These are phyloP conservation scores for Zasmidium citrigriseum DNA, from an alignment of 2,329 filamentous ascomycete species.

Conservation along the genomic window DNA sequence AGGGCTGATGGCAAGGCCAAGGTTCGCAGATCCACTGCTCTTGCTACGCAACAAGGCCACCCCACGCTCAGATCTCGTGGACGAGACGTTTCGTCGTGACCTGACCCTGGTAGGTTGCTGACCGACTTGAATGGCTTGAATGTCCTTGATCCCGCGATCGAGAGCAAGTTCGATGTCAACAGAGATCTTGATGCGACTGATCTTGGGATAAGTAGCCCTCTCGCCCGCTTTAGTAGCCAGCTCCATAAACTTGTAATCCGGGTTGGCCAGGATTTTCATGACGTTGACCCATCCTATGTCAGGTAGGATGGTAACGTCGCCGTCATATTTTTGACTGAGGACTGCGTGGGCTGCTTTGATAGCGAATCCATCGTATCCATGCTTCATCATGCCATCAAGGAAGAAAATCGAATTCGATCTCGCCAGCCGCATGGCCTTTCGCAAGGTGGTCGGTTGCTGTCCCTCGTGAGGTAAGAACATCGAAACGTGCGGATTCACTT, in stretches of 20 bases:
- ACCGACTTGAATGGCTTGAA: constrained; percentile 11
- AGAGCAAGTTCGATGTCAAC: constrained; percentile 86
- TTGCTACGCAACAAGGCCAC: constrained; percentile 7
- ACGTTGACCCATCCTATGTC: constrained; percentile 74
- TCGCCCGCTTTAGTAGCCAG: constrained; percentile 76
- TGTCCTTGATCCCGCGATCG: constrained; percentile 63
- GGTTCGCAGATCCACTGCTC: constrained; percentile 7
- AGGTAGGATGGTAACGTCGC: constrained; percentile 91
- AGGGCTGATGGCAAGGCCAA: constrained; percentile 6
- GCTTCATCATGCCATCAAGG: constrained; percentile 20
- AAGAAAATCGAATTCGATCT: constrained; percentile 16
- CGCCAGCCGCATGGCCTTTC: constrained; percentile 17
- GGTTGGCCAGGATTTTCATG: constrained; percentile 77
- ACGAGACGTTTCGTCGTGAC: constrained; percentile 14
- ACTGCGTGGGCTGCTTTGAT: constrained; percentile 64
- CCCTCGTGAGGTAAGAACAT: constrained; percentile 81
- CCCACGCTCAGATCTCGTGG: constrained; percentile 21
- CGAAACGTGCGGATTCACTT: constrained; percentile 92
- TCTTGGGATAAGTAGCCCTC: constrained; percentile 86
- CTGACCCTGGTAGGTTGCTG: constrained; percentile 2
- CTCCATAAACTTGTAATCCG: constrained; percentile 82
- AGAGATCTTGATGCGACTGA: constrained; percentile 81
- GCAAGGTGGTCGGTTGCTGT: constrained; percentile 40
- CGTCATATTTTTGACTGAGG: constrained; percentile 86
- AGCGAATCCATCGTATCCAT: constrained; percentile 16